Conservation (phyloP, 371 early-diverging fungal species). For the Mucor mucedo region DNA sequence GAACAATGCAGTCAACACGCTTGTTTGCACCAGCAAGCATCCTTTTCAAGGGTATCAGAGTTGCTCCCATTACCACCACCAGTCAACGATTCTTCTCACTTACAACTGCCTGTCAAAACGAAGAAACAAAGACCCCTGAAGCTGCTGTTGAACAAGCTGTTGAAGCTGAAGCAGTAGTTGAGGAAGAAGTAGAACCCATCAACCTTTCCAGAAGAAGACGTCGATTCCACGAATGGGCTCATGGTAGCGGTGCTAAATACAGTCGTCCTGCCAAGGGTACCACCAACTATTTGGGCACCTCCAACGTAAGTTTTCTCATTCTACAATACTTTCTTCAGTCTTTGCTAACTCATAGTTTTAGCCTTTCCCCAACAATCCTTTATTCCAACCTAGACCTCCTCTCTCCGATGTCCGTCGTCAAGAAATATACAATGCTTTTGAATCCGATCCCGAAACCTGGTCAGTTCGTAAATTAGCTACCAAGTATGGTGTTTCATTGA, state of each 20-base stretch:
- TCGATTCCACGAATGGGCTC: conserved; percentile 49
- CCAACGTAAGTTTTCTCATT: background rate
- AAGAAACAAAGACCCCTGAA: conserved; percentile 39
- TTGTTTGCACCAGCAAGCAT: conserved; percentile 21
- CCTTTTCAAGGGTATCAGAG: conserved; percentile 14
- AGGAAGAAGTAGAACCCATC: conserved; percentile 37
- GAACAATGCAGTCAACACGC: conserved; percentile 18
- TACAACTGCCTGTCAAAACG: conserved; percentile 16
- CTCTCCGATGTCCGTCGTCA: conserved; percentile 71
- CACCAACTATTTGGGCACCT: conserved; percentile 48
- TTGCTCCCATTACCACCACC: conserved; percentile 1
- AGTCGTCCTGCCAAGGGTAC: conserved; percentile 49
- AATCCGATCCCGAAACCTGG: conserved; percentile 59
- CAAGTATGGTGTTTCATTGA: conserved; percentile 78
- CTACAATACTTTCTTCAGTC: background rate
- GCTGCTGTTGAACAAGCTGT: conserved; percentile 15
- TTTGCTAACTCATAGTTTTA: conserved; percentile 23
- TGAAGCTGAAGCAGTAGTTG: conserved; percentile 9
- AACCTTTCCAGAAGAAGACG: conserved; percentile 52
- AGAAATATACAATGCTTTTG: conserved; percentile 76
- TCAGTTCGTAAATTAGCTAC: conserved; percentile 80
- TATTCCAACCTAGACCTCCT: conserved; percentile 83
- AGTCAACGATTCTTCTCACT: conserved; percentile 28
- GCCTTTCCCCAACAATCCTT: conserved; percentile 92
- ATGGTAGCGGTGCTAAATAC: conserved; percentile 41